Percentiles rank a stretch among this genome's conserved stretches.
These are phyloP conservation scores for Amanita pseudoporphyria DNA, from an alignment of 768 basidiomycete species.

Conservation along the genomic window DNA sequence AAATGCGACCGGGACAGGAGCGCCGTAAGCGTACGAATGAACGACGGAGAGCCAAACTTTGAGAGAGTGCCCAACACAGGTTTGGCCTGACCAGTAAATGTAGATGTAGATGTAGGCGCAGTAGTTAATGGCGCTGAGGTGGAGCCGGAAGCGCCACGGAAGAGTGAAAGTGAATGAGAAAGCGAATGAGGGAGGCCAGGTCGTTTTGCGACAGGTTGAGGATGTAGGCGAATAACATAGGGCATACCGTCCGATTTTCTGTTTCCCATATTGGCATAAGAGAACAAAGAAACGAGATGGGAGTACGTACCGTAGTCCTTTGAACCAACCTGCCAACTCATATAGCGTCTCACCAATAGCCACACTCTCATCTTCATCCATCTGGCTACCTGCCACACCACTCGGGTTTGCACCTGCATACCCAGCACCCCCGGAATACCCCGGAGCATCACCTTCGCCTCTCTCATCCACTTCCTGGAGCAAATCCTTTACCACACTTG, in stretches of 20 bases:
- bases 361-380: conserved; percentile 62
- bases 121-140: conserved; percentile 27
- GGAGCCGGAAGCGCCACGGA: conserved; percentile 30
- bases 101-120: background rate
- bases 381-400: conserved; percentile 49
- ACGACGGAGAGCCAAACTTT: background rate
- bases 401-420: conserved; percentile 44
- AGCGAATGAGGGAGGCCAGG: background rate
- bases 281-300: background rate
- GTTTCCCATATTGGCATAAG: background rate
- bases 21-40: conserved; percentile 39
- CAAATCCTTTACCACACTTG: conserved; percentile 61
- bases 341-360: conserved; percentile 55
- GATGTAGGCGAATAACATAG: conserved; percentile 11
- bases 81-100: conserved; percentile 43
- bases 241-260: conserved; percentile 24
- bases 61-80: conserved; percentile 17
- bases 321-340: conserved; percentile 49
- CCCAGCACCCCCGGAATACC: conserved; percentile 63
- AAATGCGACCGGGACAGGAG: conserved; percentile 55
- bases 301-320: conserved; percentile 45
- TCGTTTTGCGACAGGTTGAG: background rate
- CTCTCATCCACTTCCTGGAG: conserved; percentile 63
- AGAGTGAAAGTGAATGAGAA: background rate
- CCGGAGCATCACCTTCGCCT: conserved; percentile 53